phyloP scores from a whole-genome alignment of 78 protist species.

The Dictyostelium capitatum region DNA sequence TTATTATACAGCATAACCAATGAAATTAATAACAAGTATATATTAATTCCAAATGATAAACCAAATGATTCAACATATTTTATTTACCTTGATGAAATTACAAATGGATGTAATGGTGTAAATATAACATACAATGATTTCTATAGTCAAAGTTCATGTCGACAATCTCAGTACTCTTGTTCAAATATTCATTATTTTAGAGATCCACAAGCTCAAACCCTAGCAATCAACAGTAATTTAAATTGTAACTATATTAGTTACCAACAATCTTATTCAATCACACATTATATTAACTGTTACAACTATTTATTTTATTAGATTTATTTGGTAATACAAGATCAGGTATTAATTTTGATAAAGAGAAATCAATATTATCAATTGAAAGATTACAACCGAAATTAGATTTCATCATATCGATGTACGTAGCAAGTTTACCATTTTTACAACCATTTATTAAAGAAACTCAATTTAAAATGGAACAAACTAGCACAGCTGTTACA shows the following conservation, averaged over 20 bases:
- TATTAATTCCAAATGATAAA: not conserved
- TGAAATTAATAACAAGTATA: not conserved
- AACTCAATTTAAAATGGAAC: not conserved
- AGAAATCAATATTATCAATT: not conserved
- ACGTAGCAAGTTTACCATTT: not conserved
- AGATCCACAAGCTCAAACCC: not conserved
- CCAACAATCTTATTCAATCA: too few species aligned
- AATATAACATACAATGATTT: not conserved
- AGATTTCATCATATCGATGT: not conserved
- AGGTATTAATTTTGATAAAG: not conserved
- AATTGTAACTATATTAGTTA: not conserved
- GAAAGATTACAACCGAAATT: not conserved
- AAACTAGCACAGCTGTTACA: not conserved
- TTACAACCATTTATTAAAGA: not conserved
- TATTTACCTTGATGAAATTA: not conserved
- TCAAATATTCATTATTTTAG: slow-evolving; percentile 10
- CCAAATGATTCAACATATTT: not conserved
- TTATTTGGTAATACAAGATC: slow-evolving; percentile 8
- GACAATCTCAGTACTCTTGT: not conserved
- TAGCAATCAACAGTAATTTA: not conserved
- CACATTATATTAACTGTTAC: too few species aligned
- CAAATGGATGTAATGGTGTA: not conserved
- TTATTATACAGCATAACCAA: not conserved
- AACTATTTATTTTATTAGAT: not conserved
- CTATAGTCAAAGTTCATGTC: not conserved